Conservation (phyloP, 805 yeast genomes). For the Diddensiella santjacobensis region DNA sequence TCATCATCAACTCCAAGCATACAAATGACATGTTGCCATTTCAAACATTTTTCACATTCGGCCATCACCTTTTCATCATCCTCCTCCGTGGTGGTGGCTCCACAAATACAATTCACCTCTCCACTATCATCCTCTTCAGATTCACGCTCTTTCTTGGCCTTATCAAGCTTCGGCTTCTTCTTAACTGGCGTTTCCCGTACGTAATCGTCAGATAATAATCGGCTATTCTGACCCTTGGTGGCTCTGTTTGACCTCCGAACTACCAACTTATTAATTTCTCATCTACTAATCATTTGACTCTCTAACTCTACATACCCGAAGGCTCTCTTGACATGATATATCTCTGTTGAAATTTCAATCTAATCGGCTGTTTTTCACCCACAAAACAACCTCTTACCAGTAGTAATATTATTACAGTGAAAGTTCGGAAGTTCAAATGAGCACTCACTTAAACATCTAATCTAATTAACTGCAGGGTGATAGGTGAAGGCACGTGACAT, state of each 20-base stretch:
- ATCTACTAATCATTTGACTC: neutral
- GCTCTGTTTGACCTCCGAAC: constrained; percentile 39
- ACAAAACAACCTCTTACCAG: too few species aligned
- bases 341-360: too few species aligned
- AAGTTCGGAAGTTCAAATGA: too few species aligned
- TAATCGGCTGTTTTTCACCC: too few species aligned
- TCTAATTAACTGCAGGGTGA: too few species aligned
- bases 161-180: constrained; percentile 9
- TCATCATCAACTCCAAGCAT: constrained; percentile 45
- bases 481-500: too few species aligned
- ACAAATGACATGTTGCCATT: constrained; percentile 70
- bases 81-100: constrained; percentile 27
- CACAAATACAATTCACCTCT: constrained; percentile 32
- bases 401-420: too few species aligned
- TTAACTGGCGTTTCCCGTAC: constrained; percentile 8
- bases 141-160: constrained; percentile 1
- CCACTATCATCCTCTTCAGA: constrained; percentile 21
- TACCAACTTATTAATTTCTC: too few species aligned
- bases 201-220: constrained; percentile 14
- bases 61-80: constrained; percentile 50
- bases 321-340: neutral
- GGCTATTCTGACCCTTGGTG: constrained; percentile 37
- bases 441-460: too few species aligned
- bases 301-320: neutral
- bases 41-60: constrained; percentile 58